Evolutionary conservation across 805 yeast species (phyloP), one percentile per base, ranked within the genome.

Genomic region (Candida germanica): DNA sequence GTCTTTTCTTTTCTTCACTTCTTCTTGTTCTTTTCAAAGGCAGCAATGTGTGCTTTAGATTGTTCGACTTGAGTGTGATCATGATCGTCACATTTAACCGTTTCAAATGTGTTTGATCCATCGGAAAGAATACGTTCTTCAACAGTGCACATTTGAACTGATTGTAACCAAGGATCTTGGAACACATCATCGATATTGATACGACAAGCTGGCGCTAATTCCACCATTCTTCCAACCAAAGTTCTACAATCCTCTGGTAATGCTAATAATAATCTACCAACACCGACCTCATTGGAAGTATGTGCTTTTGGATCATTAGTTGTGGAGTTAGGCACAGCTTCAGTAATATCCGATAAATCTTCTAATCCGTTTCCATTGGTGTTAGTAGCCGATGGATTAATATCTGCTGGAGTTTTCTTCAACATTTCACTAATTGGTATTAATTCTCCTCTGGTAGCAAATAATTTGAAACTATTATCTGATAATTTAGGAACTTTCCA

Each of bases 41-140:
- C 83, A 8, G 97, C 96, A 63, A 89, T 89, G 58, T 89, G 98
- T 0, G 98, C 98, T 49, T 87, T 95, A 42, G 87, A 80, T 56
- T 86, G 95, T 48, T 88, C 96, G 33, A 89, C 97, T 46, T 77
- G 77, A 1, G 96, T 87, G 56, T 89, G 98, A 22, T 71, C 71
- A 55, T 89, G 98, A 50, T 79, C 80, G 6, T 66, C 59, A 14
- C 79, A 77, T 22, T 61, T 61, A 28, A 58, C 50, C 6, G 64
- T 66, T 26, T 56, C 65, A 51, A 54, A 59, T 4, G 15, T 23
- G 35, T 65, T 58, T 26, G 65, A 39, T 10, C 62, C 54, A 16
- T 65, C 67, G 30, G 64, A 59, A 14, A 59, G 59, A 10, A 39
- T 22, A 10, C 53, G 45, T 38, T 67, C 71, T 35, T 65, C 71